Conservation (phyloP, 768 basidiomycete genomes). For the Mycena venus region DNA sequence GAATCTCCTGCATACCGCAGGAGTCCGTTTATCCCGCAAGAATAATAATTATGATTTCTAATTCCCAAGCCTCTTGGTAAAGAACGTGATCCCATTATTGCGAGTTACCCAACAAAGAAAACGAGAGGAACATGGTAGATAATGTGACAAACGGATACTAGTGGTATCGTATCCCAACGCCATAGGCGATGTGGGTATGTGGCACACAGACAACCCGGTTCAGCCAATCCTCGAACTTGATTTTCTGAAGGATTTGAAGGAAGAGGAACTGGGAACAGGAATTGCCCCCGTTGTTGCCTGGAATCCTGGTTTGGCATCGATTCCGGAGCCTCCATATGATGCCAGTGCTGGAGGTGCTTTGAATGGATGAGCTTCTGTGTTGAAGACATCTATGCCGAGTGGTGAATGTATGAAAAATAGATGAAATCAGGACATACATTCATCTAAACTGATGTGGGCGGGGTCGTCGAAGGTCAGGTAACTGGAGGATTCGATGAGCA, state of each 20-base stretch:
- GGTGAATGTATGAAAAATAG: constrained; percentile 11
- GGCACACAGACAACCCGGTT: too few species aligned
- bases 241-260: too few species aligned
- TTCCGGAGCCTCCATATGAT: not conserved
- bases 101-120: too few species aligned
- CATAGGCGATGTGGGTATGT: too few species aligned
- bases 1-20: constrained; percentile 80
- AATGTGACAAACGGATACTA: too few species aligned
- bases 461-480: constrained; percentile 73
- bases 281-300: not conserved
- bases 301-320: not conserved
- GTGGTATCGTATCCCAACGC: too few species aligned
- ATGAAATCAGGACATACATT: constrained; percentile 58
- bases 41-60: constrained; percentile 49
- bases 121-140: too few species aligned
- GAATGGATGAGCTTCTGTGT: constrained; percentile 80
- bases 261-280: not conserved
- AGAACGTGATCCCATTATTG: not conserved
- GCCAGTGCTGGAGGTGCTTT: constrained; percentile 61
- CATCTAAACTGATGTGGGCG: constrained; percentile 70
- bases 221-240: too few species aligned
- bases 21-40: constrained; percentile 85
- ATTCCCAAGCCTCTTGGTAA: not conserved
- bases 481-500: not conserved
- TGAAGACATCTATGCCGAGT: constrained; percentile 64